Base-by-base conservation (phyloP, 768 basidiomycete genomes). In the Naganishia vaughanmartiniae region DNA sequence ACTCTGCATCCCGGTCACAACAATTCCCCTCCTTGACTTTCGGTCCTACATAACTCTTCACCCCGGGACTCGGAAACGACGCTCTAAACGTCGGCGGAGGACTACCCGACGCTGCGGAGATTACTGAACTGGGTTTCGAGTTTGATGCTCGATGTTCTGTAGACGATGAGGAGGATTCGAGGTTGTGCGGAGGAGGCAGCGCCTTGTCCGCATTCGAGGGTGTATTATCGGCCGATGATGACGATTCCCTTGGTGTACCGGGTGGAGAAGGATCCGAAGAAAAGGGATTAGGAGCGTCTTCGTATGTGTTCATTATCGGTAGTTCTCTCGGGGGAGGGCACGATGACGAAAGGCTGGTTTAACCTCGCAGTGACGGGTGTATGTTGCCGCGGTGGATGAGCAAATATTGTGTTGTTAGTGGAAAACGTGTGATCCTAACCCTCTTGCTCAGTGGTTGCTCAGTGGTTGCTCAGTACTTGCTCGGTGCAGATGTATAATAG, bases 51-150 rank as follows among this genome's bases (percentile, higher is more conserved):
- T 73, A 70, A 30, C 72, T 67, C 55, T 73, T 65, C 10, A 19
- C 5, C 4, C 68, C 72, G 0, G 79, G 76, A 69, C 73, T 75
- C 17, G 79, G 79, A 66, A 80, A 80, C 12, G 73, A 73, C 2
- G 79, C 77, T 1, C 79, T 65, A 63, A 76, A 76, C 0, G 77
- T 80, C 3, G 79, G 79, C 1, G 78, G 79, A 15, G 79, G 79
- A 1, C 75, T 76, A 10, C 75, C 75, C 1, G 76, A 76, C 0
- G 78, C 77, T 9, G 70, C 54, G 31, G 67, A 54, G 19, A 66
- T 54, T 28, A 66, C 53, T 0, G 53, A 66, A 45, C 53, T 33
- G 26, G 54, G 26, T 19, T 51, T 57, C 5, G 45, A 53, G 15
- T 42, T 7, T 11, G 42, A 2, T 63, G 31, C 45, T 57, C 21